phyloP scores from a whole-genome alignment of 106 monocot species.

The Platanthera guangdongensis region DNA sequence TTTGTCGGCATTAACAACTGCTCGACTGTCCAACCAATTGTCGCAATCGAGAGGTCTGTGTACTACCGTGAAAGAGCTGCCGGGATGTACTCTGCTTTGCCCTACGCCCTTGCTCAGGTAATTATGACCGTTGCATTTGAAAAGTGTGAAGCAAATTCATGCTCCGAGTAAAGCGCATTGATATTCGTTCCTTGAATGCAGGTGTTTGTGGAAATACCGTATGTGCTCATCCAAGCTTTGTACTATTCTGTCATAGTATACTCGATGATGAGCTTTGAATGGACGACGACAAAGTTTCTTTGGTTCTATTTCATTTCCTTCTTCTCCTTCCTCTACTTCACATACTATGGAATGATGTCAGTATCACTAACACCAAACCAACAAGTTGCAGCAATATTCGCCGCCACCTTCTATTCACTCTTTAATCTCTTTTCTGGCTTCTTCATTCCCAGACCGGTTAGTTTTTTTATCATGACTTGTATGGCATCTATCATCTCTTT shows the following conservation, averaged over 20 bases:
- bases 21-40: constrained; percentile 62
- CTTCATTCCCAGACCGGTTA: constrained; percentile 62
- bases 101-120: constrained; percentile 85
- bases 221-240: constrained; percentile 31
- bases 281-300: constrained; percentile 64
- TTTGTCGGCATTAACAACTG: constrained; percentile 63
- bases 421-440: constrained; percentile 85
- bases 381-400: constrained; percentile 51
- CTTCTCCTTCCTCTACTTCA: constrained; percentile 72
- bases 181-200: constrained; percentile 3
- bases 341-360: constrained; percentile 83
- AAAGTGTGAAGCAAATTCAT: neutral
- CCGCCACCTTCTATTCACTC: constrained; percentile 52
- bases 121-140: too few relatives aligned
- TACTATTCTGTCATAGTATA: constrained; percentile 42
- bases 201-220: constrained; percentile 56
- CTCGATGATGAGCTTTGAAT: constrained; percentile 64
- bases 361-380: constrained; percentile 62
- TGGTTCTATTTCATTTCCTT: constrained; percentile 72
- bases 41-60: constrained; percentile 64
- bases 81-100: constrained; percentile 19
- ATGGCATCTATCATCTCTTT: neutral
- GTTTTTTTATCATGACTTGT: constrained; percentile 6
- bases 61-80: constrained; percentile 83
- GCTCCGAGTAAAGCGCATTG: too few relatives aligned